A percentile compares a stretch with the other conserved stretches of the same genome.
Conservation (phyloP, 176 grass and related monocot genomes). For the Oryza glaberrima region DNA sequence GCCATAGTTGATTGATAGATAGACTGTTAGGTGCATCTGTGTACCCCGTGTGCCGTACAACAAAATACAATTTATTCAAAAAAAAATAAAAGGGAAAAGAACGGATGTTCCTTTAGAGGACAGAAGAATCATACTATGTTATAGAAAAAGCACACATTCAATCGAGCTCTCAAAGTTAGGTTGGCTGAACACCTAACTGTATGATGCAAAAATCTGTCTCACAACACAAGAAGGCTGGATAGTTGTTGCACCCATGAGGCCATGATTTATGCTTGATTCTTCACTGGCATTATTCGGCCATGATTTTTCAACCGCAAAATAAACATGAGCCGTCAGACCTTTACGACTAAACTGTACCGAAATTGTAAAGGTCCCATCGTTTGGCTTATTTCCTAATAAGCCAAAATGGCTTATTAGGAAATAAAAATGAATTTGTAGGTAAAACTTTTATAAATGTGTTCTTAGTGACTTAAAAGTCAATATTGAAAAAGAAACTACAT, state of each 20-base stretch:
- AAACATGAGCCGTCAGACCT: not conserved
- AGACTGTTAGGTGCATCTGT: not conserved
- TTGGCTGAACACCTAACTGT: not conserved
- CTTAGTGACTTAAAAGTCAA: too few species aligned
- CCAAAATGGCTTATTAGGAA: too few species aligned
- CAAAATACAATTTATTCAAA: not conserved
- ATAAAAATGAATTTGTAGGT: too few species aligned
- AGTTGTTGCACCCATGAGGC: not conserved
- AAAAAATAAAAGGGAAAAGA: not conserved
- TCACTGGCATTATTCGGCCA: not conserved
- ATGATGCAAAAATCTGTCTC: not conserved
- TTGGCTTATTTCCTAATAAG: too few species aligned
- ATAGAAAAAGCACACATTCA: not conserved
- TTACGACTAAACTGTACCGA: not conserved
- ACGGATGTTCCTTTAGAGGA: not conserved
- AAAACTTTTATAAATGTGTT: too few species aligned
- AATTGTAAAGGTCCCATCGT: too few species aligned
- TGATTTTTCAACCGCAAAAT: not conserved
- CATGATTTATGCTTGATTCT: not conserved
- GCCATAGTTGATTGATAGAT: conserved; percentile 11
- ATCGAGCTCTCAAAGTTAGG: not conserved
- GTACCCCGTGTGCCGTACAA: not conserved
- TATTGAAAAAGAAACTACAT: too few species aligned
- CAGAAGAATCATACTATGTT: not conserved
- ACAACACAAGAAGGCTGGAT: not conserved